A percentile compares a stretch with the other conserved stretches of the same genome.
Conservation (phyloP, 2,329 filamentous ascomycete species). For the Exutisphaerella laricina region DNA sequence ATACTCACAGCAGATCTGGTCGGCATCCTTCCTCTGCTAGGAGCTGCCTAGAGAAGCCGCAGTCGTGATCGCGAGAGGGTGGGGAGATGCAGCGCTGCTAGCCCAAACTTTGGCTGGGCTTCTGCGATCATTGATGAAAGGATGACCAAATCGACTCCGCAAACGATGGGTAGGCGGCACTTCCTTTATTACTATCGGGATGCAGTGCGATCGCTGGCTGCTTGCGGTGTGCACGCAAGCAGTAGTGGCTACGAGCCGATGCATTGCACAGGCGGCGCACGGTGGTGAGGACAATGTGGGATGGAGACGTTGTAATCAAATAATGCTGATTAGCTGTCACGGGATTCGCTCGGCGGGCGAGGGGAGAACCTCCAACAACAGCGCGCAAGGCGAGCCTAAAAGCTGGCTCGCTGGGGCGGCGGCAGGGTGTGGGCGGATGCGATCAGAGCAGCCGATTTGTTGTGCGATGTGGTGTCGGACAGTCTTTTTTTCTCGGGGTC, state of each 20-base stretch:
- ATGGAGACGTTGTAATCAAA: background rate
- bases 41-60: background rate
- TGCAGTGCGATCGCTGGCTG: background rate
- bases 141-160: background rate
- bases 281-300: background rate
- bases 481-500: background rate
- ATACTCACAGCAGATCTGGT: background rate
- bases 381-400: background rate
- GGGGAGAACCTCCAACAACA: background rate
- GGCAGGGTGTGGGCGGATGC: background rate
- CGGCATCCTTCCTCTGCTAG: background rate
- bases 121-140: background rate
- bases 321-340: constrained; percentile 1
- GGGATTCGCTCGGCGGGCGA: background rate
- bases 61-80: background rate
- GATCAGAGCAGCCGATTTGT: constrained; percentile 5
- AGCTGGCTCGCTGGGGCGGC: background rate
- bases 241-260: constrained; percentile 1
- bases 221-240: constrained; percentile 1
- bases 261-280: background rate
- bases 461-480: background rate
- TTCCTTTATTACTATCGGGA: too few relatives aligned
- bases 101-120: too few relatives aligned
- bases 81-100: background rate
- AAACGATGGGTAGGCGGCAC: background rate